phyloP scores from a whole-genome alignment of 139 green algal species.

The Spirogloea muscicola region DNA sequence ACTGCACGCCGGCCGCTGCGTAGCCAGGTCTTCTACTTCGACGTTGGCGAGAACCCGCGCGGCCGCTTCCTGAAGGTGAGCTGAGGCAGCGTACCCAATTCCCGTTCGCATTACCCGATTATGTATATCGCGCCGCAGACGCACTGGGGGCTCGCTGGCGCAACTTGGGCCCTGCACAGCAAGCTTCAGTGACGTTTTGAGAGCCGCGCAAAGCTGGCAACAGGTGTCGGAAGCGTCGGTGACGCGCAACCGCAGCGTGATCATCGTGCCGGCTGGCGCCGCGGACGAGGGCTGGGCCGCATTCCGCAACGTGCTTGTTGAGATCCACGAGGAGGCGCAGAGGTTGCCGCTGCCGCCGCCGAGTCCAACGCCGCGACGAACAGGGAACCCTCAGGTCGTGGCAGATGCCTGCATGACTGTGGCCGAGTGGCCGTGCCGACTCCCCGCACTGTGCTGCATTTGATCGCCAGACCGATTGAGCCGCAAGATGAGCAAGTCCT shows the following conservation, averaged over 20 bases:
- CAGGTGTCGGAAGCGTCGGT: conserved; percentile 40
- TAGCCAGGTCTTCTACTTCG: conserved; percentile 60
- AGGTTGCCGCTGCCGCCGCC: conserved; percentile 7
- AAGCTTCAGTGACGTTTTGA: too few relatives aligned
- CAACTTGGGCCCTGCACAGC: too few relatives aligned
- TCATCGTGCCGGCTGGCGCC: conserved; percentile 38
- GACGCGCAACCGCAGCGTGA: conserved; percentile 31
- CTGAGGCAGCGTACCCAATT: too few relatives aligned
- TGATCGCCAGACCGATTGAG: too few relatives aligned
- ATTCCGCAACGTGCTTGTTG: conserved; percentile 41
- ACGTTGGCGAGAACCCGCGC: conserved; percentile 55
- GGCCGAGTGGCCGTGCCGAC: too few relatives aligned
- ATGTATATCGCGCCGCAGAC: too few relatives aligned
- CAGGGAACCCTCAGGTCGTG: too few relatives aligned
- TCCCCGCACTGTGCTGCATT: too few relatives aligned
- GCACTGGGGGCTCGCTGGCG: too few relatives aligned
- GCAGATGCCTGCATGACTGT: too few relatives aligned
- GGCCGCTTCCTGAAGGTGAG: conserved; percentile 54
- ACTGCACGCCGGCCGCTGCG: neutral
- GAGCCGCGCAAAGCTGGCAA: neutral
- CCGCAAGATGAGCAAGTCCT: too few relatives aligned
- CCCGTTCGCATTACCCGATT: too few relatives aligned
- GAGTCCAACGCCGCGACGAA: conserved; percentile 9
- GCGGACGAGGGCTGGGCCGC: conserved; percentile 30
- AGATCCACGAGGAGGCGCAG: conserved; percentile 39